These are phyloP conservation scores for Linum trigynum DNA, from an alignment of 345 rosid species.

Conservation along the genomic window DNA sequence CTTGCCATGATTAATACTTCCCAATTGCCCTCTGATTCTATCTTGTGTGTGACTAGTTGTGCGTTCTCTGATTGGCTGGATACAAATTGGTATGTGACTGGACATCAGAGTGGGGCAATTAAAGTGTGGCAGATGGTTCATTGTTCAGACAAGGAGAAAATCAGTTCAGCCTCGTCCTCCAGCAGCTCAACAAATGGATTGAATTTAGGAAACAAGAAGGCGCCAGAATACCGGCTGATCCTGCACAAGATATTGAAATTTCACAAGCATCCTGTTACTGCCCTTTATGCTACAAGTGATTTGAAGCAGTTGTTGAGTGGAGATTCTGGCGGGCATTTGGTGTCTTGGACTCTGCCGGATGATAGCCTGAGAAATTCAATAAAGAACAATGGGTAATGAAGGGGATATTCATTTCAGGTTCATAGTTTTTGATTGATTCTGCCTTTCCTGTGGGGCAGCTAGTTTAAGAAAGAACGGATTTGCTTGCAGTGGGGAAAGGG, in stretches of 20 bases:
- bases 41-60: slow-evolving; percentile 77
- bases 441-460: too few relatives aligned
- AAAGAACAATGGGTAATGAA: slow-evolving; percentile 37
- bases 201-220: slow-evolving; percentile 42
- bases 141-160: slow-evolving; percentile 44
- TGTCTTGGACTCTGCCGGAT: slow-evolving; percentile 91
- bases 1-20: slow-evolving; percentile 84
- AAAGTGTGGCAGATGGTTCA: slow-evolving; percentile 97
- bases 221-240: slow-evolving; percentile 72
- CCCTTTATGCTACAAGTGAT: slow-evolving; percentile 67
- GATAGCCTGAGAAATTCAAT: slow-evolving; percentile 58
- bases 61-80: slow-evolving; percentile 88
- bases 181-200: slow-evolving; percentile 40
- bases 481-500: neutral
- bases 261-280: slow-evolving; percentile 83
- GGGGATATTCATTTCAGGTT: neutral
- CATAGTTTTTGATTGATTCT: too few relatives aligned
- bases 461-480: neutral
- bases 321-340: slow-evolving; percentile 76
- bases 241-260: slow-evolving; percentile 76
- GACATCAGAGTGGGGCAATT: slow-evolving; percentile 97
- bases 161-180: slow-evolving; percentile 28
- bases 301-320: slow-evolving; percentile 93
- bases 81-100: slow-evolving; percentile 89
- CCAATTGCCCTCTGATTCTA: slow-evolving; percentile 91